phyloP scores from a whole-genome alignment of 2,329 filamentous ascomycete species.

The Alternaria tenuissima region DNA sequence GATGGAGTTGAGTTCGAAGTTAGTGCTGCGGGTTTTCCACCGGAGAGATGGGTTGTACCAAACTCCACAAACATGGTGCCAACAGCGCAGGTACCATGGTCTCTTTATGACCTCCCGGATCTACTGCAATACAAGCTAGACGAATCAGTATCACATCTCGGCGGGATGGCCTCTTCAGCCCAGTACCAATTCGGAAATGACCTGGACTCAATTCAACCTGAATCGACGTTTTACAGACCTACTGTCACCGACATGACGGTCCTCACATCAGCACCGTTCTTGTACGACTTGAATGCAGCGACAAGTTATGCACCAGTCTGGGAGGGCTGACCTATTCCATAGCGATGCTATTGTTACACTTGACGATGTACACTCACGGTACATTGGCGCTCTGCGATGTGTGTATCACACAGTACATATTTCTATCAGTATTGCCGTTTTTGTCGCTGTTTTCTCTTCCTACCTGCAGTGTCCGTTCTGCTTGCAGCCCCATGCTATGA shows the following conservation, averaged over 20 bases:
- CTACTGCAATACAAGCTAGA: conserved; percentile 26
- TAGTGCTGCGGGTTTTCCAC: conserved; percentile 29
- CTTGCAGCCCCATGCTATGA: neutral
- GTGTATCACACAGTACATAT: neutral
- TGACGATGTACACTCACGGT: neutral
- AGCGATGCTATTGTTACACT: conserved; percentile 40
- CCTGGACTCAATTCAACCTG: conserved; percentile 51
- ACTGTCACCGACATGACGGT: conserved; percentile 52
- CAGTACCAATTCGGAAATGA: conserved; percentile 24
- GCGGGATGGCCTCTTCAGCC: conserved; percentile 34
- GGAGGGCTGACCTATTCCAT: conserved; percentile 57
- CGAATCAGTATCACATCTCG: conserved; percentile 23
- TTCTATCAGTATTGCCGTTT: neutral
- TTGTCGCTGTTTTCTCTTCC: neutral
- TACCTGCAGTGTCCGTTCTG: neutral
- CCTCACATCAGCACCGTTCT: conserved; percentile 33
- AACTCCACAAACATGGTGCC: conserved; percentile 25
- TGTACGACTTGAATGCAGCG: conserved; percentile 52
- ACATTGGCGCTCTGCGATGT: neutral
- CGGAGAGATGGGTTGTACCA: conserved; percentile 33
- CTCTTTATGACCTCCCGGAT: conserved; percentile 22
- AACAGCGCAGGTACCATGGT: conserved; percentile 35
- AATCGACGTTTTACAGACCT: conserved; percentile 59
- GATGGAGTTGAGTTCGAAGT: conserved; percentile 35
- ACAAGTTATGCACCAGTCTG: conserved; percentile 33